phyloP scores from a whole-genome alignment of 2,329 filamentous ascomycete species.

The Akanthomyces dipterigenus region DNA sequence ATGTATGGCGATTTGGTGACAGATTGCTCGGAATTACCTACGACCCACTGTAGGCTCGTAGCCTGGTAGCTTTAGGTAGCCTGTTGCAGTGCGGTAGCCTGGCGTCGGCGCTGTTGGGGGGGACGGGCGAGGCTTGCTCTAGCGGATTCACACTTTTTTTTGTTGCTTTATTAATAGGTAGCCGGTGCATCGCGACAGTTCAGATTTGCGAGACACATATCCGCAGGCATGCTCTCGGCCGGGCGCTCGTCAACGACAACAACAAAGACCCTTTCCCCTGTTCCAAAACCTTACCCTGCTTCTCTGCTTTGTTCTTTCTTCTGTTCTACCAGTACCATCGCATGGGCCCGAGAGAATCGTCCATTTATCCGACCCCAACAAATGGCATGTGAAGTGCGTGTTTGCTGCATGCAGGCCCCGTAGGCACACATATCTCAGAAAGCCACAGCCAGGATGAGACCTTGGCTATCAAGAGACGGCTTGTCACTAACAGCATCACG shows the following conservation, averaged over 20 bases:
- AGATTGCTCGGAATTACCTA: no score
- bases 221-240: neutral
- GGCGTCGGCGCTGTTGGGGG: neutral
- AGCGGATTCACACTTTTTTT: neutral
- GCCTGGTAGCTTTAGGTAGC: no score
- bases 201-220: neutral
- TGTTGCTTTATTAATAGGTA: no score
- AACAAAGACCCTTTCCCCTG: neutral
- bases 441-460: conserved; percentile 5
- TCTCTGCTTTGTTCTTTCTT: neutral
- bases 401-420: conserved; percentile 3
- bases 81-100: neutral
- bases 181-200: neutral
- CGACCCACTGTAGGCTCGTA: no score
- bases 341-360: neutral
- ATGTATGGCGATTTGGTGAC: no score
- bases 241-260: neutral
- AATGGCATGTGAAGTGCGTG: neutral
- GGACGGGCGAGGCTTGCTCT: neutral
- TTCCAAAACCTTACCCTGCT: neutral
- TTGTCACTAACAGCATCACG: neutral
- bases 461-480: neutral
- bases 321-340: no score
- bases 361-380: neutral
- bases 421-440: neutral